Conservation (phyloP, 768 basidiomycete genomes). For the Termitomyces sp. region DNA sequence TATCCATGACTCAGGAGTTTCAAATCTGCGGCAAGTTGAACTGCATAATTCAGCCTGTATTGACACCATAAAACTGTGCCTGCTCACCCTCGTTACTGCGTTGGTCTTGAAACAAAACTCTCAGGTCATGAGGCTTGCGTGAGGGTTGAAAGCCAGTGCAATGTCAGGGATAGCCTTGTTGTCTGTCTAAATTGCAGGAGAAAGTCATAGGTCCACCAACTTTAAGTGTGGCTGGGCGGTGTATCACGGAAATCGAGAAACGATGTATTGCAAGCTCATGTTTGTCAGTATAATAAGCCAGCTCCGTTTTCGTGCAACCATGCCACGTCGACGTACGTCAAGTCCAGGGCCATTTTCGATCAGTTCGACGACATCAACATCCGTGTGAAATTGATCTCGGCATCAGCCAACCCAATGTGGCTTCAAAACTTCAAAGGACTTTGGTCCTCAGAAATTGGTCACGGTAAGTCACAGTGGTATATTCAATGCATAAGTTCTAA, state of each 20-base stretch:
- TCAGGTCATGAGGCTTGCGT: not conserved
- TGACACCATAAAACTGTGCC: not conserved
- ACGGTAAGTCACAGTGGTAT: not conserved
- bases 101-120: not conserved
- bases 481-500: not conserved
- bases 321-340: not conserved
- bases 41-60: not conserved
- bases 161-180: not conserved
- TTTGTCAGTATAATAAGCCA: not conserved
- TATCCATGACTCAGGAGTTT: not conserved
- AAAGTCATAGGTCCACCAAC: not conserved
- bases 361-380: not conserved
- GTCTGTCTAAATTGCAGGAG: not conserved
- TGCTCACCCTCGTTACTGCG: not conserved
- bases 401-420: too few relatives aligned
- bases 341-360: not conserved
- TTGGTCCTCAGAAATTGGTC: not conserved
- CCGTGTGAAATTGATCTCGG: constrained; percentile 3
- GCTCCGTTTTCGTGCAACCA: not conserved
- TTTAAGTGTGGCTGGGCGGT: too few relatives aligned
- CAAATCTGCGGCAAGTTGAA: not conserved
- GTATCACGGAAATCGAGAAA: not conserved
- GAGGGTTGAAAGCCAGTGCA: not conserved
- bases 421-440: too few relatives aligned
- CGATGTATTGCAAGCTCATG: not conserved